A percentile compares a stretch with the other conserved stretches of the same genome.
Evolutionary conservation across 1,284 basidiomycete species (phyloP).

Genomic region (Cystobasidiaceae sp.): DNA sequence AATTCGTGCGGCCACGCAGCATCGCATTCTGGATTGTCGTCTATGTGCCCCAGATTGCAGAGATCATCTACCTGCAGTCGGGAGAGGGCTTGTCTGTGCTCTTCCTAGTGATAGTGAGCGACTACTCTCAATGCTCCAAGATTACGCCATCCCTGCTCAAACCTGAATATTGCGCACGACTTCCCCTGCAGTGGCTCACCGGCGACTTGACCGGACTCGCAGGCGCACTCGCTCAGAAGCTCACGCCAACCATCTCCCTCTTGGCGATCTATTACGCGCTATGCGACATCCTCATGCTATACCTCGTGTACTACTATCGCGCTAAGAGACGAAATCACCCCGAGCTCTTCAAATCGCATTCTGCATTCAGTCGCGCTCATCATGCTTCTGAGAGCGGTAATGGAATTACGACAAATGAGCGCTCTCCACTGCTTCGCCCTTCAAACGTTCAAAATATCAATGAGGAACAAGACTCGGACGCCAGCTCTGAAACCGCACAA

Average conservation of each 20-base stretch:
- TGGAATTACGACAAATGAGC: too few relatives aligned
- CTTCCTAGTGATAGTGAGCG: constrained; percentile 40
- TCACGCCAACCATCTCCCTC: constrained; percentile 36
- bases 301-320: constrained; percentile 40
- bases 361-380: too few relatives aligned
- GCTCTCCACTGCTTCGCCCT: too few relatives aligned
- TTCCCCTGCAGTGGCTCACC: constrained; percentile 39
- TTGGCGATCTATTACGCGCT: constrained; percentile 38
- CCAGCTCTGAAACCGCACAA: too few relatives aligned
- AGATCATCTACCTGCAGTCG: constrained; percentile 38
- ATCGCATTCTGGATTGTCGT: constrained; percentile 39
- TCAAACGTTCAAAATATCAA: too few relatives aligned
- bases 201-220: constrained; percentile 41
- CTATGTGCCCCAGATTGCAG: constrained; percentile 39
- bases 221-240: constrained; percentile 39
- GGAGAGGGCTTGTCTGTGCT: constrained; percentile 40
- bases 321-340: constrained; percentile 37
- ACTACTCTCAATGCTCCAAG: neutral
- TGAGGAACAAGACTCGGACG: too few relatives aligned
- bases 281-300: constrained; percentile 42
- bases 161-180: neutral
- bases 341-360: constrained; percentile 36
- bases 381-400: too few relatives aligned
- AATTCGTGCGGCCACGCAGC: constrained; percentile 24
- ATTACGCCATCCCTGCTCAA: too few relatives aligned